Percentiles rank a stretch among this genome's conserved stretches.
Conservation (phyloP, 352 stramenopile species). For the Phytophthora ohioensis region DNA sequence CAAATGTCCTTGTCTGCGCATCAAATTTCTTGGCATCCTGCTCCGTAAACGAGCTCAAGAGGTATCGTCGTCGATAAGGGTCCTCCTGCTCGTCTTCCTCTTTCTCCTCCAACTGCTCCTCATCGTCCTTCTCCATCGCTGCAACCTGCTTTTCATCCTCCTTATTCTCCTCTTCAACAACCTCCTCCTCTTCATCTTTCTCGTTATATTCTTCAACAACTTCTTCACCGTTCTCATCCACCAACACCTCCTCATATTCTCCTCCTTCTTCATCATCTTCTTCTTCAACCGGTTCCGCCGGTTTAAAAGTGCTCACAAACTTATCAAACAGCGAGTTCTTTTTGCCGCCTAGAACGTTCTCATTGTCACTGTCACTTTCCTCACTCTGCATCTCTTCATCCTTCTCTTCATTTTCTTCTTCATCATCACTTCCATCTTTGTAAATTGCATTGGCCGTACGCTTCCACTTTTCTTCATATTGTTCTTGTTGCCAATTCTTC, state of each 20-base stretch:
- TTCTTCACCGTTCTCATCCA: constrained; percentile 54
- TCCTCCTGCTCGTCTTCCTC: constrained; percentile 55
- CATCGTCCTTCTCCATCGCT: constrained; percentile 37
- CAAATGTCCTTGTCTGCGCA: constrained; percentile 48
- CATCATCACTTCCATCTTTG: constrained; percentile 32
- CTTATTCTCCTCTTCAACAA: constrained; percentile 38
- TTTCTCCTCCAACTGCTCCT: constrained; percentile 29
- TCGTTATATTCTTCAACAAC: constrained; percentile 48
- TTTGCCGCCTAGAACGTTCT: constrained; percentile 11
- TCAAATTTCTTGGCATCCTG: constrained; percentile 55
- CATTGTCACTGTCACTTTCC: constrained; percentile 29
- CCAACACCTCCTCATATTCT: constrained; percentile 57
- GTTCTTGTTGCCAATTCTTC: constrained; percentile 57
- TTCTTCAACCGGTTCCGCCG: constrained; percentile 35
- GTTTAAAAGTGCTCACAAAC: constrained; percentile 79
- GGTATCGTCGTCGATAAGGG: constrained; percentile 69
- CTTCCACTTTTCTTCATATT: constrained; percentile 46
- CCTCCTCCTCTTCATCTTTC: constrained; percentile 42
- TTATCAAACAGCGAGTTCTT: constrained; percentile 66
- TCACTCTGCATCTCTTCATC: background rate
- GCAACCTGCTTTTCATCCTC: constrained; percentile 32
- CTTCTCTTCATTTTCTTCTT: constrained; percentile 6
- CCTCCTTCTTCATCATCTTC: constrained; percentile 53
- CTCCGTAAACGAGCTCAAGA: constrained; percentile 60
- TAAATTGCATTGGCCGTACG: constrained; percentile 55